Evolutionary conservation across 2,329 filamentous ascomycete species (phyloP), one percentile per base, ranked within the genome.

Genomic region (Paramyrothecium roridum): DNA sequence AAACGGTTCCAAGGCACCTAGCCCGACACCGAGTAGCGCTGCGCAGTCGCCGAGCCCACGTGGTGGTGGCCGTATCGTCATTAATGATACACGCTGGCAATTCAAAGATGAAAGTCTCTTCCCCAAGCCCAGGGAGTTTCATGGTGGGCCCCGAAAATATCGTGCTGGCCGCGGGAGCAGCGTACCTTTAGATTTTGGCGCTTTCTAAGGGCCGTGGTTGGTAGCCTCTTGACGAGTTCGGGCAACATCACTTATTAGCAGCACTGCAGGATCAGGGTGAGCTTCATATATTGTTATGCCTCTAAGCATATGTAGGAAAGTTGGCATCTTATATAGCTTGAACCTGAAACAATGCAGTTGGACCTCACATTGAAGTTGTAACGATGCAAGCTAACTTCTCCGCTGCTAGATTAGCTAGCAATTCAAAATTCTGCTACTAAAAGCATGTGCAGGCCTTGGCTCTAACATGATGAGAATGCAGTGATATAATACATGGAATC

Each of bases 91-190:
- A 53, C 81, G 93, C 62, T 99, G 92, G 86, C 89, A 87, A 60
- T 99, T 97, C 68, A 89, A 93, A 63, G 84, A 88, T 49, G 93
- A 97, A 64, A 83, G 80, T 37, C 80, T 90, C 63, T 80, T 98
- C 49, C 93, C 95, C 0, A 93, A 92, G 64, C 93, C 93, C 21
- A 82, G 93, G 65, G 86, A 89, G 2, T 97, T 96, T 67, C 74
- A 80, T 2, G 89, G 88, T n/a, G 85, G 84, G 3, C 75, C 81
- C 20, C 92, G 89, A 70, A 86, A 85, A 69, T 99, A 98, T 73
- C 82, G 93, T 59, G 95, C 95, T 37, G 95, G 95, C 10, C 84
- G 93, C 68, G 93, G 92, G 33, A 97, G 92, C 75, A 97, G 90
- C 77, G 93, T 98, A 62, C 95, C 95, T 30, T 77, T 98, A 64